Conservation (phyloP, 768 basidiomycete species). For the Suillus luteus region DNA sequence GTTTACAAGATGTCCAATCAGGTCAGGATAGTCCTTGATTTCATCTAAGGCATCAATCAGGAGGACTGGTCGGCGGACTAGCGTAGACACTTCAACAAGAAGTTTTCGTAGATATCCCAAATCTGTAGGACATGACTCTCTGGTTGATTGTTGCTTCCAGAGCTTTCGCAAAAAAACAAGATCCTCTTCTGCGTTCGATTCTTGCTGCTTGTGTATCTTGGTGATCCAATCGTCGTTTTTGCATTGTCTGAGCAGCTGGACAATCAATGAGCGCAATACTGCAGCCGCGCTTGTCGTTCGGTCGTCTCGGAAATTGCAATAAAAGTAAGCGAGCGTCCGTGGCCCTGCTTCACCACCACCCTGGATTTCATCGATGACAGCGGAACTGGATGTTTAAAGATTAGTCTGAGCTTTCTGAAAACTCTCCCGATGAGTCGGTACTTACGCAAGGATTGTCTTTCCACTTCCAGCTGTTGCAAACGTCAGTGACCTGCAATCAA, state of each 20-base stretch:
- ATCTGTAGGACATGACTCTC: not conserved
- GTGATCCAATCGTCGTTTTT: not conserved
- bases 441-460: not conserved
- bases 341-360: not conserved
- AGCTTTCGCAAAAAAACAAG: not conserved
- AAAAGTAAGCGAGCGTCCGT: not conserved
- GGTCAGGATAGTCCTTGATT: conserved; percentile 6
- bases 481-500: not conserved
- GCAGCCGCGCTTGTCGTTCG: conserved; percentile 13
- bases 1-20: not conserved
- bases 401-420: not conserved
- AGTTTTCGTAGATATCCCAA: not conserved
- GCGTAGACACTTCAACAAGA: not conserved
- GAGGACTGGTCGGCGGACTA: conserved; percentile 1
- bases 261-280: conserved; percentile 22
- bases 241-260: conserved; percentile 10
- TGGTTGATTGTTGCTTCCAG: not conserved
- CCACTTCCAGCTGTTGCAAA: not conserved
- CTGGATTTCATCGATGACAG: not conserved
- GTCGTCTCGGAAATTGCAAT: not conserved
- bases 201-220: not conserved
- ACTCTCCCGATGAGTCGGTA: rapidly evolving
- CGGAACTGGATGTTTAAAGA: conserved; percentile 6
- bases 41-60: conserved; percentile 19
- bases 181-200: not conserved